Conservation (phyloP, 768 basidiomycete genomes). For the Lentinus tigrinus region DNA sequence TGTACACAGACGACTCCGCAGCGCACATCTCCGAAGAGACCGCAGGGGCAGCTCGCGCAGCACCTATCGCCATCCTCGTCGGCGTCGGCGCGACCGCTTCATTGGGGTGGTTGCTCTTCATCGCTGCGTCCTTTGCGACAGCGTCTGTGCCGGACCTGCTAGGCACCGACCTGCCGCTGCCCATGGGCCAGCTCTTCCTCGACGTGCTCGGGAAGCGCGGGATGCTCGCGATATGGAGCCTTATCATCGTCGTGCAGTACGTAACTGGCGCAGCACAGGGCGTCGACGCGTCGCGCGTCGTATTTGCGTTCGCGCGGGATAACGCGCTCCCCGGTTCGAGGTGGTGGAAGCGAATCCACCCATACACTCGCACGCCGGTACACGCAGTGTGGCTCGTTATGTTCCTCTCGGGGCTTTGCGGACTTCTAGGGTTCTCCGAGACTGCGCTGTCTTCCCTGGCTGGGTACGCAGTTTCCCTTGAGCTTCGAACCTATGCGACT, state of each 20-base stretch:
- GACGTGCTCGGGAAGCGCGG: slow-evolving; percentile 64
- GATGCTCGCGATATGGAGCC: slow-evolving; percentile 72
- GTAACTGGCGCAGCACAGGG: slow-evolving; percentile 74
- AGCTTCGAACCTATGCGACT: background rate
- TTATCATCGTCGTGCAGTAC: slow-evolving; percentile 69
- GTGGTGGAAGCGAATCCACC: slow-evolving; percentile 66
- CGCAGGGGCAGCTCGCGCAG: slow-evolving; percentile 58
- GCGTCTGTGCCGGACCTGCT: slow-evolving; percentile 53
- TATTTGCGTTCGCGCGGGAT: slow-evolving; percentile 75
- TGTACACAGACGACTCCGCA: slow-evolving; percentile 62
- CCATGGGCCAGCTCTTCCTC: slow-evolving; percentile 73
- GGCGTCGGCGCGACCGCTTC: slow-evolving; percentile 59
- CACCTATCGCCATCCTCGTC: slow-evolving; percentile 68
- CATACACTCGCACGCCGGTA: slow-evolving; percentile 62
- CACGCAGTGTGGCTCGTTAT: slow-evolving; percentile 79
- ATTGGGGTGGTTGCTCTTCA: slow-evolving; percentile 65
- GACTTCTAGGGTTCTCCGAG: slow-evolving; percentile 62
- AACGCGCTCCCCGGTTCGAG: slow-evolving; percentile 72
- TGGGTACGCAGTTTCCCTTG: slow-evolving; percentile 42
- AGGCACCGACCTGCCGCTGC: slow-evolving; percentile 50
- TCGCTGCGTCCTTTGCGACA: slow-evolving; percentile 66
- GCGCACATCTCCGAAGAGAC: slow-evolving; percentile 76
- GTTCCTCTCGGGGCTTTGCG: slow-evolving; percentile 51
- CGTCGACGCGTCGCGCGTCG: slow-evolving; percentile 72
- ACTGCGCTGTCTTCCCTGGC: slow-evolving; percentile 66